A percentile compares a stretch with the other conserved stretches of the same genome.
phyloP scores from a whole-genome alignment of 805 yeast genomes.

The Candida saitoana region DNA sequence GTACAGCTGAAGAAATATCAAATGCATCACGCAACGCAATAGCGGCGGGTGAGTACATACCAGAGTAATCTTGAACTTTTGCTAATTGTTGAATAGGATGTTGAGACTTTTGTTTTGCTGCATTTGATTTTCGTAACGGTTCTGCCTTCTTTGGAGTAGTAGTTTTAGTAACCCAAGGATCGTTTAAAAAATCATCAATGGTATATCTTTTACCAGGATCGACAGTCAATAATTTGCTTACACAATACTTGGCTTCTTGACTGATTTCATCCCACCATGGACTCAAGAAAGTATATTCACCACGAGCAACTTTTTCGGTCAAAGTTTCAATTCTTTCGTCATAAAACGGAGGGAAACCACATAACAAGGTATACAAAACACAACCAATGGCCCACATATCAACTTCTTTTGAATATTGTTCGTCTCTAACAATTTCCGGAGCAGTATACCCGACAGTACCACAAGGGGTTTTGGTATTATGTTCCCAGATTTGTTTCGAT shows the following conservation, averaged over 20 bases:
- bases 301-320: constrained; percentile 75
- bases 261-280: constrained; percentile 92
- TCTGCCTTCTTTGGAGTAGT: neutral
- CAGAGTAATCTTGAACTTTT: constrained; percentile 19
- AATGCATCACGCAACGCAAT: constrained; percentile 82
- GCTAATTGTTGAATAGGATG: constrained; percentile 26
- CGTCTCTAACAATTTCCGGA: constrained; percentile 95
- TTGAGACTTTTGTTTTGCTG: constrained; percentile 2
- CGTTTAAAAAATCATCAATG: constrained; percentile 64
- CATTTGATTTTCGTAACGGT: neutral
- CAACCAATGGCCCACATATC: constrained; percentile 99
- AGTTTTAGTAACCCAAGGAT: constrained; percentile 61
- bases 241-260: constrained; percentile 64
- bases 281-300: constrained; percentile 67
- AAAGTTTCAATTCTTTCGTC: constrained; percentile 72
- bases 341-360: constrained; percentile 98
- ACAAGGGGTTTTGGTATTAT: constrained; percentile 93
- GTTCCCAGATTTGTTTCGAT: constrained; percentile 84
- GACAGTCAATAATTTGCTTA: constrained; percentile 62
- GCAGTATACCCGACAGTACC: constrained; percentile 99
- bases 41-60: constrained; percentile 65
- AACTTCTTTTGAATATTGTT: constrained; percentile 86
- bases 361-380: constrained; percentile 84
- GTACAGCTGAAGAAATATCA: constrained; percentile 82
- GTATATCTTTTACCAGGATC: constrained; percentile 66